A percentile compares a stretch with the other conserved stretches of the same genome.
phyloP scores from a whole-genome alignment of 192 early-diverging fungal genomes.

The Linnemannia zychae region DNA sequence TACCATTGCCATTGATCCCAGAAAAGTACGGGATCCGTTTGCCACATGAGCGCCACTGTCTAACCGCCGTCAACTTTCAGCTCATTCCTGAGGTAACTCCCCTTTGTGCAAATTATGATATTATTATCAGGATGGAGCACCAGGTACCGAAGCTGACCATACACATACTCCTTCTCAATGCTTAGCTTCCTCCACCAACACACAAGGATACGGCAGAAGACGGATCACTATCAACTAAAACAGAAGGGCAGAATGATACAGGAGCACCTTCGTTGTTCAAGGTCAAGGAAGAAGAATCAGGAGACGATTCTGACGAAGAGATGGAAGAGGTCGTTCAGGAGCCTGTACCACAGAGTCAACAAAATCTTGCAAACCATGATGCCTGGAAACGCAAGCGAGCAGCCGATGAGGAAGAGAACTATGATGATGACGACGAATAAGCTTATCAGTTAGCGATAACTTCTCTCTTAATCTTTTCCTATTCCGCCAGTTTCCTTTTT shows the following conservation, averaged over 20 bases:
- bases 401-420: constrained; percentile 42
- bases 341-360: constrained; percentile 43
- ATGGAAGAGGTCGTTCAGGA: constrained; percentile 27
- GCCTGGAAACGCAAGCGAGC: constrained; percentile 54
- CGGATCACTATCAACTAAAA: background rate
- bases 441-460: background rate
- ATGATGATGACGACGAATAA: constrained; percentile 22
- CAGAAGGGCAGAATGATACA: constrained; percentile 8
- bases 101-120: too few relatives aligned
- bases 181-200: constrained; percentile 34
- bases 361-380: constrained; percentile 50
- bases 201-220: background rate
- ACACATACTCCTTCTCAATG: background rate
- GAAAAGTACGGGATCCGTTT: constrained; percentile 85
- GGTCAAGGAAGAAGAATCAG: constrained; percentile 36
- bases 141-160: background rate
- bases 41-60: constrained; percentile 80
- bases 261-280: constrained; percentile 43
- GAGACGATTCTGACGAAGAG: constrained; percentile 38
- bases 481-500: background rate
- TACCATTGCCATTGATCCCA: constrained; percentile 80
- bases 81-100: constrained; percentile 79
- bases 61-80: constrained; percentile 84
- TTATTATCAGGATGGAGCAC: too few relatives aligned
- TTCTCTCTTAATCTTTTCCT: background rate